Evolutionary conservation across 495 filamentous ascomycete species (phyloP).

Genomic region (Penicillium ucsense): DNA sequence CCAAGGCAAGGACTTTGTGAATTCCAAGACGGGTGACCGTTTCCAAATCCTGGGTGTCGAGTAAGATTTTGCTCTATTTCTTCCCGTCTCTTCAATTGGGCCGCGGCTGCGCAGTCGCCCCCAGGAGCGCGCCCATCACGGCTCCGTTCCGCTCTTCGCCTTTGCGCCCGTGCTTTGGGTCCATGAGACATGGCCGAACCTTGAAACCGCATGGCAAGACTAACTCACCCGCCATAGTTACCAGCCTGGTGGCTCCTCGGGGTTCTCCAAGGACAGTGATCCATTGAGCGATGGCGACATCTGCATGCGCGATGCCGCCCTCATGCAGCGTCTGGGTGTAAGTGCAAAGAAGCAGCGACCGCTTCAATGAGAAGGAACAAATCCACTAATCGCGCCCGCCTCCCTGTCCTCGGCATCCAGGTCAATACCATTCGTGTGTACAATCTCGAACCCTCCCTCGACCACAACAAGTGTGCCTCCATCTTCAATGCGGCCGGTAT

Average conservation of each 20-base stretch:
- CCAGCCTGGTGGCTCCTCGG: conserved; percentile 83
- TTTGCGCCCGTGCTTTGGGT: too few species aligned
- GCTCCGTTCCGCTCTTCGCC: too few species aligned
- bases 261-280: conserved; percentile 61
- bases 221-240: conserved; percentile 42
- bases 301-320: conserved; percentile 83
- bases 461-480: conserved; percentile 82
- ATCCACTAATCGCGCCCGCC: not conserved
- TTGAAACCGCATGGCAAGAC: not conserved
- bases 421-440: conserved; percentile 92
- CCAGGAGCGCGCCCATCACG: too few species aligned
- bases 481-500: conserved; percentile 86
- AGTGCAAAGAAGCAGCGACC: not conserved
- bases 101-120: not conserved
- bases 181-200: too few species aligned
- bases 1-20: conserved; percentile 72
- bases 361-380: too few species aligned
- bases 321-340: conserved; percentile 76
- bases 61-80: conserved; percentile 22
- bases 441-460: conserved; percentile 73
- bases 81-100: not conserved
- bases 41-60: conserved; percentile 88
- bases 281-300: conserved; percentile 63
- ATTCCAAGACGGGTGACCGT: conserved; percentile 64
- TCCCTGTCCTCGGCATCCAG: conserved; percentile 13